These are phyloP conservation scores for Xylaria intraflava DNA, from an alignment of 495 filamentous ascomycete genomes.

Conservation along the genomic window DNA sequence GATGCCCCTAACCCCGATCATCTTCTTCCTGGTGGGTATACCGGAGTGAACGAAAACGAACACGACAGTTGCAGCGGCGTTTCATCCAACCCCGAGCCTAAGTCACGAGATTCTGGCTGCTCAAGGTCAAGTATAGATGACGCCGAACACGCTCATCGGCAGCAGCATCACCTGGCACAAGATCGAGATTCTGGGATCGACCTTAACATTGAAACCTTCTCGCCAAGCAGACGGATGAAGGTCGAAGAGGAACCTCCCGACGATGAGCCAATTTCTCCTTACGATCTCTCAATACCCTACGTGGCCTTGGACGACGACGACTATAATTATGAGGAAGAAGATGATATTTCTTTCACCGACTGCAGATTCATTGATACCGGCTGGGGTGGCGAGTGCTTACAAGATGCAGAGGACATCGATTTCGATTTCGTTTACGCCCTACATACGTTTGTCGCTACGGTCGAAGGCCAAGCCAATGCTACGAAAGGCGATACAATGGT, in stretches of 20 bases:
- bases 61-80: slow-evolving; percentile 14
- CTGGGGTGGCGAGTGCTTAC: slow-evolving; percentile 75
- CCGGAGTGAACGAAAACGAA: slow-evolving; percentile 20
- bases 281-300: slow-evolving; percentile 28
- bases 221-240: background rate
- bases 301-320: slow-evolving; percentile 30
- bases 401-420: slow-evolving; percentile 90
- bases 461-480: slow-evolving; percentile 97
- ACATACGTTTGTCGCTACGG: slow-evolving; percentile 94
- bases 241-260: slow-evolving; percentile 1
- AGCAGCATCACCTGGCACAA: slow-evolving; percentile 2
- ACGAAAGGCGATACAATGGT: slow-evolving; percentile 99
- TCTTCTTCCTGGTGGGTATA: slow-evolving; percentile 59
- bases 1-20: slow-evolving; percentile 40
- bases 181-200: slow-evolving; percentile 5
- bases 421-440: slow-evolving; percentile 99
- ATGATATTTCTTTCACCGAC: slow-evolving; percentile 36
- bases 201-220: slow-evolving; percentile 9
- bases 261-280: slow-evolving; percentile 14
- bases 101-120: slow-evolving; percentile 12
- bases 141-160: slow-evolving; percentile 8
- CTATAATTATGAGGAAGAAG: slow-evolving; percentile 46
- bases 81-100: slow-evolving; percentile 10
- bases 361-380: slow-evolving; percentile 57
- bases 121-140: slow-evolving; percentile 1